Evolutionary conservation across 441 rosid genomes (phyloP).

Genomic region (Biscutella laevigata): DNA sequence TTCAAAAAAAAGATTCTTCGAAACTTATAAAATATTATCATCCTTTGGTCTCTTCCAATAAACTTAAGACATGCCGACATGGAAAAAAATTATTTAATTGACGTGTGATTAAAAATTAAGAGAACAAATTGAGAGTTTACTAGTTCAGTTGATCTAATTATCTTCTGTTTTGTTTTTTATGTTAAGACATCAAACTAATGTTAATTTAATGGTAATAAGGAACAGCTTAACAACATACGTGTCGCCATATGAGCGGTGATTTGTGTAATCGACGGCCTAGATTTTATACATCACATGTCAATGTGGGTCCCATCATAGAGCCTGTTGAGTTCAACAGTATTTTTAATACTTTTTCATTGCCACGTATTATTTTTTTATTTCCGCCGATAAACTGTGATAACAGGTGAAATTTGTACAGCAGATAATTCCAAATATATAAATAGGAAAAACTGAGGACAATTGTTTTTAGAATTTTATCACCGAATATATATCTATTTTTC

Average conservation of each 20-base stretch:
- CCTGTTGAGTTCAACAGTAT: slow-evolving; percentile 16
- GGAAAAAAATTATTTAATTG: background rate
- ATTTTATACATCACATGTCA: slow-evolving; percentile 18
- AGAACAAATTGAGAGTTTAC: slow-evolving; percentile 6
- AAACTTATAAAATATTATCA: background rate
- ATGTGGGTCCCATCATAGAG: slow-evolving; percentile 11
- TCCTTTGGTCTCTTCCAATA: slow-evolving; percentile 18
- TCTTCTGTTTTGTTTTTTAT: background rate
- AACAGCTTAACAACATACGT: slow-evolving; percentile 18
- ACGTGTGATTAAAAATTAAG: background rate
- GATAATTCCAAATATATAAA: no score
- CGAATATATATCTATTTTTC: no score
- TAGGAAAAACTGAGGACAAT: no score
- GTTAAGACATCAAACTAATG: background rate
- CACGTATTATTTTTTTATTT: slow-evolving; percentile 5
- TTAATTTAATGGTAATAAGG: slow-evolving; percentile 13
- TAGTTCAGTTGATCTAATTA: background rate
- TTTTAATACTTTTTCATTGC: background rate
- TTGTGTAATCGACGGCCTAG: slow-evolving; percentile 19
- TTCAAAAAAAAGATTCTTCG: background rate
- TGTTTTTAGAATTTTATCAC: no score
- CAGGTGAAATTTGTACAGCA: background rate
- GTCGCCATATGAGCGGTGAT: slow-evolving; percentile 17
- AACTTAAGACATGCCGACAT: slow-evolving; percentile 4
- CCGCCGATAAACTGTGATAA: slow-evolving; percentile 11